Percentiles rank a stretch among this genome's conserved stretches.
These are phyloP conservation scores for Fusarium sublunatum DNA, from an alignment of 2,329 filamentous ascomycete genomes.

Conservation along the genomic window DNA sequence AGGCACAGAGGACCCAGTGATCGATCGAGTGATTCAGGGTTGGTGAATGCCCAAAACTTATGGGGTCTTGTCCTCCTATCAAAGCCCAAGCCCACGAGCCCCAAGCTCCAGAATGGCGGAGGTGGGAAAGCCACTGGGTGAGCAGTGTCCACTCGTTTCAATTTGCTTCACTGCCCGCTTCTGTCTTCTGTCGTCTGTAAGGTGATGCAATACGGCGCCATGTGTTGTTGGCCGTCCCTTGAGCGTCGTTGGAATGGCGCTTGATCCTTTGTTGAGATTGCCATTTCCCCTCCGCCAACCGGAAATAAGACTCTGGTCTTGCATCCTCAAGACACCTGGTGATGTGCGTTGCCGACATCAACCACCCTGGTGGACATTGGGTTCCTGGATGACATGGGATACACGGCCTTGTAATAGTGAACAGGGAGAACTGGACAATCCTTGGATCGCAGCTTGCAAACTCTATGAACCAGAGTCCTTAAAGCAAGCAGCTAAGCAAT, in stretches of 20 bases:
- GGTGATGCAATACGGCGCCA: slow-evolving; percentile 38
- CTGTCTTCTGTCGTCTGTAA: slow-evolving; percentile 18
- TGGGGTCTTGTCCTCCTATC: slow-evolving; percentile 37
- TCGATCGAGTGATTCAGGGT: slow-evolving; percentile 40
- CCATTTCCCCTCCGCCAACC: slow-evolving; percentile 1
- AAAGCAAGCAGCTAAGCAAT: slow-evolving; percentile 2
- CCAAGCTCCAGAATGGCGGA: slow-evolving; percentile 18
- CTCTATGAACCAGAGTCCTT: slow-evolving; percentile 1
- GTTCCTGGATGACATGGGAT: slow-evolving; percentile 6
- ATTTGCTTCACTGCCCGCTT: slow-evolving; percentile 31
- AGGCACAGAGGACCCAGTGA: slow-evolving; percentile 40
- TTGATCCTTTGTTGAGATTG: slow-evolving; percentile 24
- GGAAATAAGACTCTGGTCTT: slow-evolving; percentile 11
- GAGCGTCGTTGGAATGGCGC: slow-evolving; percentile 19
- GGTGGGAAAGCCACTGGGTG: slow-evolving; percentile 22
- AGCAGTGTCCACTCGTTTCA: slow-evolving; percentile 43
- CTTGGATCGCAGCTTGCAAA: slow-evolving; percentile 4
- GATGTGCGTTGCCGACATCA: slow-evolving; percentile 5
- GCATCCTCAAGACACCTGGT: slow-evolving; percentile 1
- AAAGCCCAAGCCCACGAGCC: slow-evolving; percentile 37
- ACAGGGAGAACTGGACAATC: slow-evolving; percentile 2
- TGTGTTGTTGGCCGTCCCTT: slow-evolving; percentile 20
- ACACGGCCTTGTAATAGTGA: slow-evolving; percentile 8
- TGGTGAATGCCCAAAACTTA: slow-evolving; percentile 42
- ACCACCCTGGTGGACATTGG: slow-evolving; percentile 13